Evolutionary conservation across 345 rosid species (phyloP).

Genomic region (Populus davidiana): DNA sequence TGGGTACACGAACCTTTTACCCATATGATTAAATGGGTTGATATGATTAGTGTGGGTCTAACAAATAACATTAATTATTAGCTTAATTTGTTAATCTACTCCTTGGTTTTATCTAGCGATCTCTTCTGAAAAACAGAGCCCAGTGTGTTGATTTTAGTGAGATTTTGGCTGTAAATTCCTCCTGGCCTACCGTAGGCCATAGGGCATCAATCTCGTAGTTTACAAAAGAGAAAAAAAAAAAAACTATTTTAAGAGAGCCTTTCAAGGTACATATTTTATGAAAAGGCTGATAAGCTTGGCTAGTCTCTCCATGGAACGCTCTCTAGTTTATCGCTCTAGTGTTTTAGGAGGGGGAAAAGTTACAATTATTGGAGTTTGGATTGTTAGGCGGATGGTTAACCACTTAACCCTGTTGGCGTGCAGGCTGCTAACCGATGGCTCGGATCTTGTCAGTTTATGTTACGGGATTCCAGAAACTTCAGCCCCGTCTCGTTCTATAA

Average conservation of each 20-base stretch:
- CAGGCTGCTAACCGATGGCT: slow-evolving; percentile 5
- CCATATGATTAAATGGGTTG: background rate
- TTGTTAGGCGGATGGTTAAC: background rate
- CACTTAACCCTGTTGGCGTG: background rate
- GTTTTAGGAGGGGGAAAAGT: background rate
- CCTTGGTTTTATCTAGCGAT: no score
- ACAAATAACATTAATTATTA: background rate
- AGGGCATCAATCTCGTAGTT: no score
- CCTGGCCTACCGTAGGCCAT: no score
- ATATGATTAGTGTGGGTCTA: background rate
- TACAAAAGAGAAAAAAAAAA: no score
- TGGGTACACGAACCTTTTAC: background rate
- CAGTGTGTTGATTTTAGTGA: no score
- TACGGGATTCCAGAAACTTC: background rate
- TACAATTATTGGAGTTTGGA: background rate
- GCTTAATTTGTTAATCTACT: no score
- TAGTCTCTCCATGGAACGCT: background rate
- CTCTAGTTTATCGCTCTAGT: background rate
- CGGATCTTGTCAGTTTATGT: slow-evolving; percentile 22
- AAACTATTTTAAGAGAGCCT: no score
- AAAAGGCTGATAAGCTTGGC: no score
- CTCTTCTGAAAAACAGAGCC: no score
- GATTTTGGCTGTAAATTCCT: no score
- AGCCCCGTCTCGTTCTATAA: background rate
- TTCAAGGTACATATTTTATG: no score